These are phyloP conservation scores for Pythium dissimile DNA, from an alignment of 352 stramenopile genomes.

Conservation along the genomic window DNA sequence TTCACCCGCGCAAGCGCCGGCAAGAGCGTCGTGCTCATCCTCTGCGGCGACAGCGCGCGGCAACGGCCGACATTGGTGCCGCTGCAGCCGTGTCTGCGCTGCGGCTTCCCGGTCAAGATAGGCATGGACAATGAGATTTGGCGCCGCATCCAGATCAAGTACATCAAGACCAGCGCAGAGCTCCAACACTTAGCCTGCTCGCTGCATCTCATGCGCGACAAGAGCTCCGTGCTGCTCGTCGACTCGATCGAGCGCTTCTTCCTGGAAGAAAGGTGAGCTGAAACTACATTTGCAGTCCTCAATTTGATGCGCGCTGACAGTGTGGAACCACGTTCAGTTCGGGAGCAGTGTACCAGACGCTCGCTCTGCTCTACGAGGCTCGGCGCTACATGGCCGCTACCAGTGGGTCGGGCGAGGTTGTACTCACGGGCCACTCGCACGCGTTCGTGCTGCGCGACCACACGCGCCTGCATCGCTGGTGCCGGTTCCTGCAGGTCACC, in stretches of 20 bases:
- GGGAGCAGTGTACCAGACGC: slow-evolving; percentile 53
- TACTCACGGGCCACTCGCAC: slow-evolving; percentile 32
- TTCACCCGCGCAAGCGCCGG: slow-evolving; percentile 46
- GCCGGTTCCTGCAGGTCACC: slow-evolving; percentile 40
- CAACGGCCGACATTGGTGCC: slow-evolving; percentile 31
- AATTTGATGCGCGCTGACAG: no score
- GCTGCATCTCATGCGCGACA: slow-evolving; percentile 41
- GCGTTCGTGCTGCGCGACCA: slow-evolving; percentile 39
- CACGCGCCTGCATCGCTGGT: slow-evolving; percentile 43
- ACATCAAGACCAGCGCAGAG: slow-evolving; percentile 37
- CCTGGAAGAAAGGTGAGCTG: slow-evolving; percentile 28
- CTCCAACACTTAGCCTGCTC: slow-evolving; percentile 63
- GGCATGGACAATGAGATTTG: slow-evolving; percentile 44
- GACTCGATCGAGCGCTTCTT: slow-evolving; percentile 63
- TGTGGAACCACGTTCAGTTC: slow-evolving; percentile 12
- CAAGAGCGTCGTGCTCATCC: slow-evolving; percentile 45
- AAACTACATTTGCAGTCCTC: no score
- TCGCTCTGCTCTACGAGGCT: slow-evolving; percentile 53
- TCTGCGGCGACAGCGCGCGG: slow-evolving; percentile 32
- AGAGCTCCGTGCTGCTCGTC: slow-evolving; percentile 51
- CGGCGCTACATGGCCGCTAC: slow-evolving; percentile 42
- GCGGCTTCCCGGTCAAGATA: slow-evolving; percentile 38
- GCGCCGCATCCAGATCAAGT: slow-evolving; percentile 68
- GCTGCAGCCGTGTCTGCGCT: slow-evolving; percentile 38
- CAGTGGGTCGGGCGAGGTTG: slow-evolving; percentile 30